Conservation (phyloP, 2,329 filamentous ascomycete species). For the Fusarium drepaniforme region DNA sequence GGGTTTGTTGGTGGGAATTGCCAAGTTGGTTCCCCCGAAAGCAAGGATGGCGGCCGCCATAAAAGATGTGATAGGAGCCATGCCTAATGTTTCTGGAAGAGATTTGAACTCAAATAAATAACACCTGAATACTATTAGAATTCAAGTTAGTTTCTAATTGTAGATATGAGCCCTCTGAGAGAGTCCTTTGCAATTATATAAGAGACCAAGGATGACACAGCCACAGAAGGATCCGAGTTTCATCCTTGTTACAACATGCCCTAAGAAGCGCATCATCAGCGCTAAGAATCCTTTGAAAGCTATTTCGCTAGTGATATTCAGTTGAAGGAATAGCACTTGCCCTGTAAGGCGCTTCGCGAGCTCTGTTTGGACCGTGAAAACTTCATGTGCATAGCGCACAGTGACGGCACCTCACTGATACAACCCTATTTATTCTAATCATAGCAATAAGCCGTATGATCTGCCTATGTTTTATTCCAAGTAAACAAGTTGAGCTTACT, state of each 20-base stretch:
- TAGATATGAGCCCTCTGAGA: not conserved
- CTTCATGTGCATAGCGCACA: not conserved
- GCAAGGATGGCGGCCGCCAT: not conserved
- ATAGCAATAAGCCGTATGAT: not conserved
- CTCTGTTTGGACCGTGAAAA: not conserved
- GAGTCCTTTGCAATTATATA: not conserved
- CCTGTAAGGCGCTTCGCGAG: not conserved
- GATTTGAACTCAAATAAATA: not conserved
- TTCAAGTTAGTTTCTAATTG: not conserved
- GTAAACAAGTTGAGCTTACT: not conserved
- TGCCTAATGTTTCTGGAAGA: not conserved
- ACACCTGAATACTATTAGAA: not conserved
- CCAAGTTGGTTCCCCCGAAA: not conserved
- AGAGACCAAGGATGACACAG: not conserved
- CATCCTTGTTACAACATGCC: not conserved
- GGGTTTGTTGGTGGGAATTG: not conserved
- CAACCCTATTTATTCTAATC: not conserved
- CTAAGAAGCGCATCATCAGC: not conserved
- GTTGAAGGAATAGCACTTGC: not conserved
- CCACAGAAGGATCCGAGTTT: not conserved
- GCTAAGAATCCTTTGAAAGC: not conserved
- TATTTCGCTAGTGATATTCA: not conserved
- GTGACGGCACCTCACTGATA: not conserved
- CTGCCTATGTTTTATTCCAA: not conserved
- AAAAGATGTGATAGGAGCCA: not conserved